Evolutionary conservation across 129 eudicot species (phyloP), one percentile per base, ranked within the genome.

Genomic region (Kitagawia praeruptora): DNA sequence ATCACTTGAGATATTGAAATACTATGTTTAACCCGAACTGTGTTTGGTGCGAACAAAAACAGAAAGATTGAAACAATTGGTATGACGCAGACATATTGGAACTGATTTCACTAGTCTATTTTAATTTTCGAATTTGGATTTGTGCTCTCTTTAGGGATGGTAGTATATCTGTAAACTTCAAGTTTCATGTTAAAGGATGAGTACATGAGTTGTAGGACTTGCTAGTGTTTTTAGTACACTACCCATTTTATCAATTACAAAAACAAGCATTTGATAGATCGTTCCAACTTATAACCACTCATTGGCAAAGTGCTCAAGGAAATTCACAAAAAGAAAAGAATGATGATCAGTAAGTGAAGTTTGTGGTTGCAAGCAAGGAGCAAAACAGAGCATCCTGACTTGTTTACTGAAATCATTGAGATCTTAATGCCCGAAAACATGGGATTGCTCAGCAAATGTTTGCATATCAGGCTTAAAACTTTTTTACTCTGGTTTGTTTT

Each of bases 141-240:
- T 51, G 23, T 51, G 8, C 58, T 19, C 27, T 70, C 45, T 70
- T 23, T 6, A 18, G 19, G 23, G 25, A 39, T 37, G 75, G 45
- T 37, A 70, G 23, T 39, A 37, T 19, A 9, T 42, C 2, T 21
- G 25, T 6, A 23, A 25, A 51, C 34, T 75, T 45, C 31, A 49
- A 46, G 74, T 71, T 71, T 37, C 31, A 63, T 69, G 6, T 78
- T 85, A 79, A 74, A 92, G 97, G 90, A 92, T 12, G 80, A 34
- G 37, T 82, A 70, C 23, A 79, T 58, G 78, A 90, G 71, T 81
- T 76, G 37, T 80, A 86, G 70, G 70, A 67, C 85, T 86, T 28
- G 91, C 96, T 41, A 80, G 94, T 79, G 84, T 95, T 77, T 89
- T 89, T n/a, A 96, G 1, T 95, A 83, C 86, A 92, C 92, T 11